Base-by-base conservation (phyloP, 2,329 filamentous ascomycete genomes). In the Sclerotiophoma versabilis region DNA sequence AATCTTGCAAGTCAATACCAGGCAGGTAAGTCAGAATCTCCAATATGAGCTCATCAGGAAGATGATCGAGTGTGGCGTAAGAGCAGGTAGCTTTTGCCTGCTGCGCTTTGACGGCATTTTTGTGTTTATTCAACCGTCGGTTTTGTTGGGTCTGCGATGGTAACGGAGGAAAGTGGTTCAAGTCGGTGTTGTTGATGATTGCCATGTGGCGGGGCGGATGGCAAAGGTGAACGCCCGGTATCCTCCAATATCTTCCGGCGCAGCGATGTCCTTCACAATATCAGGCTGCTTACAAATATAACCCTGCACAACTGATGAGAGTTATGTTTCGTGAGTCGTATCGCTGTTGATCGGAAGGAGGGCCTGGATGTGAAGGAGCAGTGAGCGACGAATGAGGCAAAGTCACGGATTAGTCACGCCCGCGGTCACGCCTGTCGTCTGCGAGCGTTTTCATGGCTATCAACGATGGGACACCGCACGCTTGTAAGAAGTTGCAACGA, bases 41-140 rank as follows among this genome's bases (percentile, higher is more conserved):
- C 3, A 69, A 45, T n/a, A 71, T 45, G 1, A 72, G 58, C 48
- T 73, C 70, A 33, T 68, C 63, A 1, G 70, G 69, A 9, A 73
- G 59, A 38, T 67, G 57, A 25, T 56, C 49, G 10, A 71, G 30
- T 8, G 64, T 59, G 20, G 56, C 46, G 15, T 11, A 26, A 12
- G 19, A 10, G 2, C 19, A 20, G 25, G 15, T 11, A 22, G 7
- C 5, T 14, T 36, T 46, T n/a, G 26, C 11, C 4, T 26, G 19
- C 11, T 38, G 25, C 9, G 4, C 6, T 14, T 17, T 17, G 22
- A 9, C 14, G 17, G 14, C 19, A 14, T 1, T 10, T 30, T 26
- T 25, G 1, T 19, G 34, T 25, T 37, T 42, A 15, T 27, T 38
- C 14, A 26, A 26, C 26, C 29, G 30, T 14, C 17, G 42, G 11